Percentiles rank a stretch among this genome's conserved stretches.
Conservation (phyloP, 192 early-diverging fungal species). For the Coemansia sp. region DNA sequence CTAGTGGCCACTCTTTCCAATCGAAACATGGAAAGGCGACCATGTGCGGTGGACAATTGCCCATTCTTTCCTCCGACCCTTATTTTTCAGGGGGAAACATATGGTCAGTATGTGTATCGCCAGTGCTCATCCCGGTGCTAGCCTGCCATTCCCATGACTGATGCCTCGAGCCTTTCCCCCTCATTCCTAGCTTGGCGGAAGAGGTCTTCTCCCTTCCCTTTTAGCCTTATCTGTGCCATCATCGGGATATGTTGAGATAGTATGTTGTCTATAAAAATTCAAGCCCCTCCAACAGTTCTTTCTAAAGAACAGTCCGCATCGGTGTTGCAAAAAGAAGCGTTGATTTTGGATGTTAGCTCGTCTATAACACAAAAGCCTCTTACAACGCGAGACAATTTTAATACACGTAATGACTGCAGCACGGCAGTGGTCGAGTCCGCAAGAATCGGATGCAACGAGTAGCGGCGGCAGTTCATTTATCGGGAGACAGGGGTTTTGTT, state of each 20-base stretch:
- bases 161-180: neutral
- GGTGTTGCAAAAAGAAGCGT: neutral
- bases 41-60: neutral
- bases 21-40: neutral
- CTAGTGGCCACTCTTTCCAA: neutral
- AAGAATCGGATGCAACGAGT: neutral
- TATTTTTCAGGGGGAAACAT: neutral
- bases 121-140: neutral
- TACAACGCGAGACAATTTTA: neutral
- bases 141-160: neutral
- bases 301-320: neutral
- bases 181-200: neutral
- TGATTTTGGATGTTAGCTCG: neutral
- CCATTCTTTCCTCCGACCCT: neutral
- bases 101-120: neutral
- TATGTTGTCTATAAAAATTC: neutral
- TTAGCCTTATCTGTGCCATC: neutral
- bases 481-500: neutral
- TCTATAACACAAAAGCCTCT: neutral
- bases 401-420: neutral
- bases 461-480: neutral
- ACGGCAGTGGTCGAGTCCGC: neutral
- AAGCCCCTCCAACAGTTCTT: neutral
- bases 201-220: neutral
- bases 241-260: neutral